Base-by-base conservation (phyloP, 177 flowering plant genomes). In the Telopea speciosissima region DNA sequence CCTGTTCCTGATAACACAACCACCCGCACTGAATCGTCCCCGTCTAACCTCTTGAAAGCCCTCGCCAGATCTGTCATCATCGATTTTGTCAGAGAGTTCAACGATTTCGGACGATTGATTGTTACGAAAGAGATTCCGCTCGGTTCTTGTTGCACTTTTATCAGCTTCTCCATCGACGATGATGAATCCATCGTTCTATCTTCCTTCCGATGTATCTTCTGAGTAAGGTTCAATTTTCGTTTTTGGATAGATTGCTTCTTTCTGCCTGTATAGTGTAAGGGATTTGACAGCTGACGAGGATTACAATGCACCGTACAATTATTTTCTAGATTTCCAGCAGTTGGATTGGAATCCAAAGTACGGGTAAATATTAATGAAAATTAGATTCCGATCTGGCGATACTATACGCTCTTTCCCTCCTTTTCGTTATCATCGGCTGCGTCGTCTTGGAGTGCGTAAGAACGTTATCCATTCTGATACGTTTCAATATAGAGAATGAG, bases 81-180 rank as follows among this genome's bases (percentile, higher is more conserved):
- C n/a, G 87, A 24, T 65, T 56, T 78, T 25, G 96, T 93, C 42
- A 93, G 69, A 54, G 96, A 91, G 74, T 93, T 91, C 17, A 93
- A 84, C 33, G 90, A 86, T 62, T 82, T 84, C 3, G 97, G 98
- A 1, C 98, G 90, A 79, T 91, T 93, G 67, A 93, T 91, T 59
- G 87, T 87, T 58, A 93, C 69, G 73, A 73, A 71, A 2, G 85
- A 91, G 75, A 91, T 68, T 28, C 98, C 98, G 74, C 0, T 68
- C 1, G 83, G 78, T 13, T 83, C 85, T 0, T 83, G 80, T 59
- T 76, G 76, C 8, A 90, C 85, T 42, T 75, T 77, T 17, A 92
- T 89, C 24, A 83, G 84, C 21, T 77, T 73, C 36, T 87, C 88
- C 69, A 78, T 44, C 60, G 76, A 40, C n/a, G n/a, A n/a, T 1